phyloP scores from a whole-genome alignment of 306 rosid species.

The Potentilla sterilis region DNA sequence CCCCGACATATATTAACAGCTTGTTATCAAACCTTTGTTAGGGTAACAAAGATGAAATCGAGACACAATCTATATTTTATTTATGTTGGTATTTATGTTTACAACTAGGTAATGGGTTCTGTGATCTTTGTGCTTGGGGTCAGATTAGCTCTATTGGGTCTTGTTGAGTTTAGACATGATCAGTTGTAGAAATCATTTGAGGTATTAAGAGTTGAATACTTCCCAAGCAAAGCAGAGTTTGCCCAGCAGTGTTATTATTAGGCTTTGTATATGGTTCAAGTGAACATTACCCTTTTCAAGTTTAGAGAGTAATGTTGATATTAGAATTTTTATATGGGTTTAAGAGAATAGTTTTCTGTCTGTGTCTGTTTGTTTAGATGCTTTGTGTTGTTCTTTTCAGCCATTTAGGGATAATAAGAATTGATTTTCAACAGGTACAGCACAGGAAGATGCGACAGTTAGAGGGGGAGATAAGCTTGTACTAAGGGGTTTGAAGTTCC shows the following conservation, averaged over 20 bases:
- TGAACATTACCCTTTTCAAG: neutral
- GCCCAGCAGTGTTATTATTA: neutral
- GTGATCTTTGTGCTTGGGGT: neutral
- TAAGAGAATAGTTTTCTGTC: neutral
- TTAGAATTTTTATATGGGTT: too few relatives aligned
- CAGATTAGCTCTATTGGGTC: neutral
- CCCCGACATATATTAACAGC: neutral
- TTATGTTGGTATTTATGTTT: neutral
- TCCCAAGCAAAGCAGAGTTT: neutral
- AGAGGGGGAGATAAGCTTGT: conserved; percentile 70
- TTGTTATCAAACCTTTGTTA: too few relatives aligned
- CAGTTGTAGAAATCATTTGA: neutral
- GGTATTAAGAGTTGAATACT: neutral
- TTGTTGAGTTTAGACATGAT: neutral
- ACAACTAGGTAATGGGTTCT: conserved; percentile 4
- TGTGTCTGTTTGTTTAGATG: neutral
- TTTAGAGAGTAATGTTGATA: neutral
- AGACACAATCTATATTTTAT: neutral
- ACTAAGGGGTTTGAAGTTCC: conserved; percentile 68
- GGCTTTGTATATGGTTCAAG: neutral
- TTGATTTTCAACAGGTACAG: conserved; percentile 27
- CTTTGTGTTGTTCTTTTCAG: neutral
- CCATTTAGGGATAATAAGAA: neutral
- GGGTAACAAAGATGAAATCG: neutral
- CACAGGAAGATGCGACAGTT: conserved; percentile 39